Base-by-base conservation (phyloP, 106 monocot species). In the Gastrodia elata region DNA sequence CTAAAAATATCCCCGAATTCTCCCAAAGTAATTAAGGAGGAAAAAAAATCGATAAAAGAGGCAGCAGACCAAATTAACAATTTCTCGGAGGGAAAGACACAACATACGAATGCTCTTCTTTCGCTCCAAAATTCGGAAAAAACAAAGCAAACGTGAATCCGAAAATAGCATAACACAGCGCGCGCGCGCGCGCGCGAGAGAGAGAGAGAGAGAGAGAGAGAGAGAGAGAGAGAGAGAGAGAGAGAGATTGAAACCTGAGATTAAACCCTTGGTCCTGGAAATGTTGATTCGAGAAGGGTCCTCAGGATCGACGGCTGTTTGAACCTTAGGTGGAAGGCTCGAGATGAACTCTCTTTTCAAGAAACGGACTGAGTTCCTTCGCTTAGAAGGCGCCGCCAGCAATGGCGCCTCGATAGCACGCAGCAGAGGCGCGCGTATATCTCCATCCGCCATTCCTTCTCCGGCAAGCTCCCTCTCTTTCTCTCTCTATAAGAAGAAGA, bases 331-430 rank as follows among this genome's bases (percentile, higher is more conserved):
- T 4, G 69, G 77, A 43, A 70, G 38, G 26, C 77, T 13, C 28
- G 77, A 77, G 30, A 76, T 15, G 26, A 77, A 77, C 24, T 77
- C 77, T 25, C 76, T 61, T 76, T 48, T 68, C 36, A 68, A 68
- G 27, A 32, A 61, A 30, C 32, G 30, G 0, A 10, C 61, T 0
- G 61, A 61, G 20, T n/a, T 20, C 38, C n/a, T 70, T 24, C n/a
- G 26, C 16, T 34, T 15, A 5, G 56, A 4, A 27, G 69, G 26
- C 44, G 55, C 22, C 69, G 26, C 1, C 3, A 4, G 11, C 35
- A 37, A 35, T 27, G 37, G 67, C 2, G 67, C n/a, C 0, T 35
- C 67, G 15, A 27, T 22, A 10, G n/a, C 37, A 18, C 20, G 4
- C 5, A 67, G 37, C 67, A 67, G 67, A 18, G 67, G 67, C 67